Percentiles rank a stretch among this genome's conserved stretches.
These are phyloP conservation scores for Onygena corvina DNA, from an alignment of 2,329 filamentous ascomycete genomes.

Conservation along the genomic window DNA sequence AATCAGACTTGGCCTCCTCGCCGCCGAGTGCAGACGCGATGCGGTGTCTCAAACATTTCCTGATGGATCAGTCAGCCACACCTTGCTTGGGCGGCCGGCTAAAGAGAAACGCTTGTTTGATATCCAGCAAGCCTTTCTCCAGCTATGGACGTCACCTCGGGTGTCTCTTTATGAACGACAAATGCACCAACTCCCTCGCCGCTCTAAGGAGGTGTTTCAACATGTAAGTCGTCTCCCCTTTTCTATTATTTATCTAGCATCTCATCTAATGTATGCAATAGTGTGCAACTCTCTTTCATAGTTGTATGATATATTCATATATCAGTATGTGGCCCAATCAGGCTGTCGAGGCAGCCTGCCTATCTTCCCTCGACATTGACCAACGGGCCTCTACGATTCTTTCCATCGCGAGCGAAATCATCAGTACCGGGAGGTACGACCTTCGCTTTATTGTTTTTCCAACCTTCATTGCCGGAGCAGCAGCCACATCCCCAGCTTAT, in stretches of 20 bases:
- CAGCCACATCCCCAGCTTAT: slow-evolving; percentile 29
- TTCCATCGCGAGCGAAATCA: slow-evolving; percentile 32
- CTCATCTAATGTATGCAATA: slow-evolving; percentile 13
- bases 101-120: slow-evolving; percentile 27
- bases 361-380: slow-evolving; percentile 33
- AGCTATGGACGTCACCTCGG: slow-evolving; percentile 30
- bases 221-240: slow-evolving; percentile 27
- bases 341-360: slow-evolving; percentile 29
- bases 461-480: slow-evolving; percentile 43
- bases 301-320: slow-evolving; percentile 41
- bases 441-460: slow-evolving; percentile 42
- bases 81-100: slow-evolving; percentile 18
- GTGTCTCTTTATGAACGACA: slow-evolving; percentile 27
- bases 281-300: slow-evolving; percentile 39
- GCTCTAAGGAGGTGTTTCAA: slow-evolving; percentile 31
- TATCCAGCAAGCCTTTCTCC: slow-evolving; percentile 28
- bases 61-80: slow-evolving; percentile 4
- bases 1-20: slow-evolving; percentile 35
- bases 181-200: slow-evolving; percentile 27
- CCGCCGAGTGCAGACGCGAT: slow-evolving; percentile 31
- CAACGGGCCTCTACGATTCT: slow-evolving; percentile 37
- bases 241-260: background rate
- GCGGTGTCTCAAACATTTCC: slow-evolving; percentile 17
- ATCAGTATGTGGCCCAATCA: slow-evolving; percentile 44
- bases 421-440: slow-evolving; percentile 30